A percentile compares a stretch with the other conserved stretches of the same genome.
These are phyloP conservation scores for Periconia sp. DNA, from an alignment of 2,329 filamentous ascomycete genomes.

Conservation along the genomic window DNA sequence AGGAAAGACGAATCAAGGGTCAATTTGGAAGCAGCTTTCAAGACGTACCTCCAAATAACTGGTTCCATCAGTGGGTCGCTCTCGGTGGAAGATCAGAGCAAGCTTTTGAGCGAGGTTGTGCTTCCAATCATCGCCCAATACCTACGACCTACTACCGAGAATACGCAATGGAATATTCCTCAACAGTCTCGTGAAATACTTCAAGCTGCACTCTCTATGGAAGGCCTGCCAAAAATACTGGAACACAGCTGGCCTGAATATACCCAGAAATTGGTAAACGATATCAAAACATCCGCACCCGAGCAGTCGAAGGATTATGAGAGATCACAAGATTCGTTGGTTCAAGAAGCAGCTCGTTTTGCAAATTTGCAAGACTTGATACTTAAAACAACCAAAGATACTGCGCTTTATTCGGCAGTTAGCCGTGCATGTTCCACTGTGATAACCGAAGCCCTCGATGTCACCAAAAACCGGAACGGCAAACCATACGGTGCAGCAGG, in stretches of 20 bases:
- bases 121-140: constrained; percentile 58
- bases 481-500: constrained; percentile 68
- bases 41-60: constrained; percentile 69
- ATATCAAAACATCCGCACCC: constrained; percentile 74
- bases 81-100: constrained; percentile 48
- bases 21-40: constrained; percentile 72
- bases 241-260: constrained; percentile 64
- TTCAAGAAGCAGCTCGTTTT: constrained; percentile 65
- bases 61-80: constrained; percentile 46
- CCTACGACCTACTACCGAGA: constrained; percentile 50
- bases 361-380: constrained; percentile 54
- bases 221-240: constrained; percentile 53
- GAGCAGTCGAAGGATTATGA: constrained; percentile 79
- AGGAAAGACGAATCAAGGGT: constrained; percentile 72
- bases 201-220: constrained; percentile 44
- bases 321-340: constrained; percentile 69
- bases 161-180: constrained; percentile 55
- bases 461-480: constrained; percentile 59
- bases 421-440: constrained; percentile 45
- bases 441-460: constrained; percentile 52
- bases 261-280: constrained; percentile 62
- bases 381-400: constrained; percentile 9
- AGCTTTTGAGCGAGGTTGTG: constrained; percentile 51
- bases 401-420: constrained; percentile 17
- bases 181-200: constrained; percentile 43